Conservation (phyloP, 2,329 filamentous ascomycete species). For the Ceratocystis cacaofunesta region DNA sequence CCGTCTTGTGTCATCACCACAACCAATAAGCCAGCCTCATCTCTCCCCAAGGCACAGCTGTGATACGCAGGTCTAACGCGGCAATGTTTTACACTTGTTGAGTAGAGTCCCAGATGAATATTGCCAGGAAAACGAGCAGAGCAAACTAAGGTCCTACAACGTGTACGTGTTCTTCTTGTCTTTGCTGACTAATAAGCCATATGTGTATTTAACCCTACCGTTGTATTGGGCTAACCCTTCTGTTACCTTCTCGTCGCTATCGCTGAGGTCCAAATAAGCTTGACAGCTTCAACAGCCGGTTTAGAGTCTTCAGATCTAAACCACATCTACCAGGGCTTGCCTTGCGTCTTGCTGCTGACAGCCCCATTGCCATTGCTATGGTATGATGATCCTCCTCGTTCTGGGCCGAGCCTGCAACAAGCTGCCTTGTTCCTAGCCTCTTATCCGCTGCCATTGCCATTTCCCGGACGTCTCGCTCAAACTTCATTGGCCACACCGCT, state of each 20-base stretch:
- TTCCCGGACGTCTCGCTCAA: not conserved
- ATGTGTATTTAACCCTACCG: not conserved
- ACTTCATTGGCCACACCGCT: not conserved
- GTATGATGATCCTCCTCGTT: too few species aligned
- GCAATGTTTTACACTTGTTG: not conserved
- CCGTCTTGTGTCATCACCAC: not conserved
- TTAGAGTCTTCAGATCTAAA: not conserved
- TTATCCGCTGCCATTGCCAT: not conserved
- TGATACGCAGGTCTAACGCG: not conserved
- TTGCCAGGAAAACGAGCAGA: too few species aligned
- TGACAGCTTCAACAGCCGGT: not conserved
- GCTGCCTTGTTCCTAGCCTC: not conserved
- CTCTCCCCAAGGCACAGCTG: not conserved
- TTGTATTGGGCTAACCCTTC: not conserved
- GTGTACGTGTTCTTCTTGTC: too few species aligned
- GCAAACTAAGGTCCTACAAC: too few species aligned
- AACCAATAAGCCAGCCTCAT: not conserved
- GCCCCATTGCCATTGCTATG: too few species aligned
- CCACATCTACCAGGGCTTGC: not conserved
- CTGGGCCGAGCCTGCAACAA: too few species aligned
- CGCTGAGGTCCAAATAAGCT: constrained; percentile 6
- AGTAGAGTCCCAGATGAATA: not conserved
- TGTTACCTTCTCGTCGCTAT: not conserved
- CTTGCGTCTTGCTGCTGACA: not conserved
- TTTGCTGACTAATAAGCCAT: not conserved